Base-by-base conservation (phyloP, 2,329 filamentous ascomycete genomes). In the Alternaria ventricosa region DNA sequence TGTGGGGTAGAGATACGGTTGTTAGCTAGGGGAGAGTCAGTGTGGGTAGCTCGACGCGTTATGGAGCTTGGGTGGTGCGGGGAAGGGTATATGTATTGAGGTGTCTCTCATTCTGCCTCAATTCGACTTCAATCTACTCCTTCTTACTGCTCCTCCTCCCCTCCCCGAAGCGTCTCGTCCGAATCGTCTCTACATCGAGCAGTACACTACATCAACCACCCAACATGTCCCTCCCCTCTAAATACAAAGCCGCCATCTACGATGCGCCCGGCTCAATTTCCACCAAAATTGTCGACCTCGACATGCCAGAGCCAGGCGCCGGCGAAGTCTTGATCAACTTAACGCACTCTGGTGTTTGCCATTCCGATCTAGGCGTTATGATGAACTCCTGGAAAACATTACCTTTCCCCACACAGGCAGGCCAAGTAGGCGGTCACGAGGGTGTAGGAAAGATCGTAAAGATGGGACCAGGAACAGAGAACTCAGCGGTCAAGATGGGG, bases 391-490 rank as follows among this genome's bases (percentile, higher is more conserved):
- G 87, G 84, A 84, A 80, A 65, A 83, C 81, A 11, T 84, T 92
- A 1, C 88, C 88, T 2, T 82, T 81, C 66, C 87, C 86, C 36
- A 90, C 88, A 8, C 85, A 85, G 72, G 77, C 84, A 41, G 87
- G 87, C 10, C 89, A 91, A 75, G 85, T 91, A 5, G 90, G 90
- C 45, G 90, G 90, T 5, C 90, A 92, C 72, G 90, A 92, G 78
- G 90, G 90, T 18, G 87, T 92, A 2, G 88, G 88, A 45, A 85
- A 85, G 56, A 82, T 92, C 30, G 88, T 90, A 45, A 89, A 90
- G 74, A 81, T 92, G 64, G 90, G 90, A 1, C 82, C 88, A 1
- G 87, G 86, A 8, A 83, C 86, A 20, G 87, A 89, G 55, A 76
- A 71, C 41, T 82, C 85, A 2, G 84, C 83, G 6, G 80, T 91